Base-by-base conservation (phyloP, 176 grass and related monocot genomes). In the Triticum timopheevii region DNA sequence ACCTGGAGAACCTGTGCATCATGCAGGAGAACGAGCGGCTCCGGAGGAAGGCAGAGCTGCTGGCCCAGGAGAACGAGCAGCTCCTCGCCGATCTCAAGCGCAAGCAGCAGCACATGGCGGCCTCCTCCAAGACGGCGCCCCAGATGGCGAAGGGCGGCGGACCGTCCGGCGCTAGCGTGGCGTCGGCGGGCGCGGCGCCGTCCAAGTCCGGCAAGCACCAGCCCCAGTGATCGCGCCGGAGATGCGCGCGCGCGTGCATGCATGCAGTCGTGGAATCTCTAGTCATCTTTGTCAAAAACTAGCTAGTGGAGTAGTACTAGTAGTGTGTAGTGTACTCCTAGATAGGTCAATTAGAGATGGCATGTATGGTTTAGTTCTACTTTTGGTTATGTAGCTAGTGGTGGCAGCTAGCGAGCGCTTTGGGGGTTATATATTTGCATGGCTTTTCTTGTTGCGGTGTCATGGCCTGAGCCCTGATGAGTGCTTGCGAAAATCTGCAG, bases 11-110 rank as follows among this genome's bases (percentile, higher is more conserved):
- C 92, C 80, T 84, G 44, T 82, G 65, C 77, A 89, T 94, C 25
- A 88, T 97, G 86, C 82, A 94, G 84, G 88, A 87, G 69, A 97
- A 97, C 82, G 94, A 97, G 88, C 87, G 83, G 76, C 88, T 97
- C 52, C 81, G 92, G 49, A 76, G 81, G 79, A 88, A 67, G 66
- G 83, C 80, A 24, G 86, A 52, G 85, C 78, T 85, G 68, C 86
- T 97, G 6, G 91, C 80, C 31, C 85, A 97, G 65, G 94, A 92
- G 83, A 94, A 97, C 87, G 82, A 90, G 70, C 81, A 83, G 12
- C 88, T 97, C 66, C 65, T 94, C 63, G 74, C 88, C 49, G 56
- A 92, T 65, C 65, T 97, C 79, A 86, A 90, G 84, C 82, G 69
- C 75, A 79, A 79, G 44, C 22, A 80, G 38, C 68, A 80, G 33